A percentile compares a stretch with the other conserved stretches of the same genome.
Evolutionary conservation across 169 alveolate species (phyloP).

Genomic region (Cystoisospora suis): DNA sequence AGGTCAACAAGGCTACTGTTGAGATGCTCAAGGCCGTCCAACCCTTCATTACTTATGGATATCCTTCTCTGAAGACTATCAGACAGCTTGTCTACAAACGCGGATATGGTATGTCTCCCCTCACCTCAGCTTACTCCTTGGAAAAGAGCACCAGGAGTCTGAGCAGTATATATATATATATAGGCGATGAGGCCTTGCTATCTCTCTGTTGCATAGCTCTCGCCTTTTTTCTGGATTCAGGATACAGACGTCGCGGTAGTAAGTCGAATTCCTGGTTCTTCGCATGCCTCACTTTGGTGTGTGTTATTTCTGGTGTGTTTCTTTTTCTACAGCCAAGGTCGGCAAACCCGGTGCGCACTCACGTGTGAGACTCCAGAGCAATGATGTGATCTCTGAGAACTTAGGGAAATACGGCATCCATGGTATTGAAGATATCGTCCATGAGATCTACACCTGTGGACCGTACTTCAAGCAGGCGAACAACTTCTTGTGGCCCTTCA

Average conservation of each 20-base stretch:
- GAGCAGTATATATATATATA: background rate
- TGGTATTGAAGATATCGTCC: constrained; percentile 97
- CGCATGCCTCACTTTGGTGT: background rate
- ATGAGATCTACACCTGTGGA: constrained; percentile 98
- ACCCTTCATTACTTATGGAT: constrained; percentile 98
- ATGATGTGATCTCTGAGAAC: constrained; percentile 83
- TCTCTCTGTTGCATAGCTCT: background rate
- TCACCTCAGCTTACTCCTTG: background rate
- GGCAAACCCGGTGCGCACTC: constrained; percentile 87
- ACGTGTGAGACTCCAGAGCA: constrained; percentile 91
- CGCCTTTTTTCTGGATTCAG: background rate
- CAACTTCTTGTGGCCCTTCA: constrained; percentile 99
- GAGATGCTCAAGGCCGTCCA: constrained; percentile 96
- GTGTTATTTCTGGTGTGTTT: background rate
- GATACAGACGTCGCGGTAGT: background rate
- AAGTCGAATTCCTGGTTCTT: background rate
- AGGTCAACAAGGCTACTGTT: constrained; percentile 95
- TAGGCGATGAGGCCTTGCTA: background rate
- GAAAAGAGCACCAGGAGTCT: background rate
- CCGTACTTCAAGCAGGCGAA: constrained; percentile 98
- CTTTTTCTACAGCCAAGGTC: constrained; percentile 65
- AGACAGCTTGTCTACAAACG: constrained; percentile 97
- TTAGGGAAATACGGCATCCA: constrained; percentile 84
- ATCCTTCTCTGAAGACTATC: constrained; percentile 94
- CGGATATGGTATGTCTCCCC: constrained; percentile 86